Conservation (phyloP, 805 yeast genomes). For the Ogataea neopini region DNA sequence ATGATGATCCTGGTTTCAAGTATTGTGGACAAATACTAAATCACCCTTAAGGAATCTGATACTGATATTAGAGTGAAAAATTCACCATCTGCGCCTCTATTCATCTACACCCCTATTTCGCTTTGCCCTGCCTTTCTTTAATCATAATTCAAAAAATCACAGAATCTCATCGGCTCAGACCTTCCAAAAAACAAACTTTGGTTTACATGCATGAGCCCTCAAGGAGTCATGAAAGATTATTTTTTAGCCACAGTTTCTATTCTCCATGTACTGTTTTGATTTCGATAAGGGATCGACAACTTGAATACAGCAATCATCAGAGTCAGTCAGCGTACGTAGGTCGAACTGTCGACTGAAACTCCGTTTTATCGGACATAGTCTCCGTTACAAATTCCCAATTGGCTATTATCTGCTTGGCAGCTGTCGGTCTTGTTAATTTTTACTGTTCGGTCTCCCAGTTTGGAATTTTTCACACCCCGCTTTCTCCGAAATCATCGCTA, state of each 20-base stretch:
- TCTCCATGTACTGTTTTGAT: conserved; percentile 8
- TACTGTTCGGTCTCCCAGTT: neutral
- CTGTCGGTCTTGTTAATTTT: neutral
- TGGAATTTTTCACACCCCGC: conserved; percentile 6
- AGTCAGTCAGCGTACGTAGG: neutral
- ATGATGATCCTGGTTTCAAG: neutral
- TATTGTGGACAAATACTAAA: too few species aligned
- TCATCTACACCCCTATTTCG: neutral
- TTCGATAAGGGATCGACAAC: neutral
- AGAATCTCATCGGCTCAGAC: neutral
- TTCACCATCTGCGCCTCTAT: neutral
- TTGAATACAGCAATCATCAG: neutral
- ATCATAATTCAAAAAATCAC: neutral
- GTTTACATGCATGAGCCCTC: neutral
- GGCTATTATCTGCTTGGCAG: too few species aligned
- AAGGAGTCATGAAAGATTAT: neutral
- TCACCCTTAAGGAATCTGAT: neutral
- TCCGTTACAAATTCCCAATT: neutral
- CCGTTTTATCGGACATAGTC: neutral
- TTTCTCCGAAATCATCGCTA: neutral
- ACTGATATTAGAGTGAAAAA: neutral
- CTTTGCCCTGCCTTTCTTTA: neutral
- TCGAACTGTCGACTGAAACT: neutral
- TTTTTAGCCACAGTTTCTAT: neutral
- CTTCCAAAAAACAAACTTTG: neutral